Percentiles rank a stretch among this genome's conserved stretches.
phyloP scores from a whole-genome alignment of 2,329 filamentous ascomycete species.

The Ceratocystis diversiconidia region DNA sequence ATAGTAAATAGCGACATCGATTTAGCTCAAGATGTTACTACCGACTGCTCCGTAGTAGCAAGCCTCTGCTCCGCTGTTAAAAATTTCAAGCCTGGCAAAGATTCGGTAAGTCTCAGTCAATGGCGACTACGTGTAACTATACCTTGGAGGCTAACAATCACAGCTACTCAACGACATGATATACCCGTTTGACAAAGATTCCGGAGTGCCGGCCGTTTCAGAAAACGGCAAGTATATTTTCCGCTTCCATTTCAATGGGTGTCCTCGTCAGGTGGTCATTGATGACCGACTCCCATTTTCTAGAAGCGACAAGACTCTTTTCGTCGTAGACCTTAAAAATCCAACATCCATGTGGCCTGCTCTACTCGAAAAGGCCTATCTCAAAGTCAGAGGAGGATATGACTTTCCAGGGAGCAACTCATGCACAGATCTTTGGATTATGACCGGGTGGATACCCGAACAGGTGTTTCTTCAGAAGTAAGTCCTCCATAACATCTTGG shows the following conservation, averaged over 20 bases:
- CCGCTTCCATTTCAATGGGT: conserved; percentile 91
- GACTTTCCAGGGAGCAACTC: conserved; percentile 97
- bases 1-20: conserved; percentile 48
- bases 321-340: conserved; percentile 76
- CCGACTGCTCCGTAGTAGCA: conserved; percentile 93
- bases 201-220: conserved; percentile 48
- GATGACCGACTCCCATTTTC: conserved; percentile 79
- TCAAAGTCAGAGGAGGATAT: conserved; percentile 90
- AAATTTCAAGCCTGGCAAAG: conserved; percentile 52
- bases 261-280: conserved; percentile 71
- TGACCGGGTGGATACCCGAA: conserved; percentile 94
- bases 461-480: conserved; percentile 77
- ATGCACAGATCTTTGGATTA: conserved; percentile 79
- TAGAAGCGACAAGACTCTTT: conserved; percentile 58
- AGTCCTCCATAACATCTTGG: conserved; percentile 14
- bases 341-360: conserved; percentile 80
- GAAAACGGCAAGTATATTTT: conserved; percentile 79
- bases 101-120: conserved; percentile 39
- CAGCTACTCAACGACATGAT: conserved; percentile 59
- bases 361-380: conserved; percentile 85
- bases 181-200: conserved; percentile 55
- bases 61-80: conserved; percentile 75
- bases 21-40: conserved; percentile 86
- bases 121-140: not conserved
- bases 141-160: not conserved